Percentiles rank a stretch among this genome's conserved stretches.
These are phyloP conservation scores for Bipolaris bicolor DNA, from an alignment of 2,329 filamentous ascomycete species.

Conservation along the genomic window DNA sequence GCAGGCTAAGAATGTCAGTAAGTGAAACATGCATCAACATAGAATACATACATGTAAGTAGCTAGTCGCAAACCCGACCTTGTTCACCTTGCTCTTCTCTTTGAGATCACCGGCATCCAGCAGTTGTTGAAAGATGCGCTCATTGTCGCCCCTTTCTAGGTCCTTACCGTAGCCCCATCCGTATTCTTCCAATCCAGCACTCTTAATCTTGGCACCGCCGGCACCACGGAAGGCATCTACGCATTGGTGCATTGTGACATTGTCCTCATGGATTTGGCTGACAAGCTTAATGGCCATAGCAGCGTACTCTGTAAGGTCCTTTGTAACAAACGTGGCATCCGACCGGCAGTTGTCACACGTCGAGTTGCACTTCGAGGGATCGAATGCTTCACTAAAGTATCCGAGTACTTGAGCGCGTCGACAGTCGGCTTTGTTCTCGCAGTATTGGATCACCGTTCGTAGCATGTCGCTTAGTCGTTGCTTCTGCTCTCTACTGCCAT, in stretches of 20 bases:
- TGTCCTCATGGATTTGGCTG: constrained; percentile 59
- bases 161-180: constrained; percentile 68
- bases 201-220: constrained; percentile 64
- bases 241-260: constrained; percentile 73
- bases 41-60: constrained; percentile 69
- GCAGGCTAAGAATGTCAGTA: constrained; percentile 48
- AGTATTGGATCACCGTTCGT: constrained; percentile 81
- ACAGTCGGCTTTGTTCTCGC: constrained; percentile 87
- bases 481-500: constrained; percentile 79
- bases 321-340: constrained; percentile 70
- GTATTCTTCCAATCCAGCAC: constrained; percentile 60
- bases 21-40: background rate
- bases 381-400: constrained; percentile 93
- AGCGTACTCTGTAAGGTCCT: constrained; percentile 80
- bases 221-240: constrained; percentile 83
- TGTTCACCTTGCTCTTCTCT: constrained; percentile 72
- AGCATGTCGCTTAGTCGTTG: constrained; percentile 85
- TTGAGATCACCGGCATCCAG: constrained; percentile 73
- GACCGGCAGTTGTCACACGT: constrained; percentile 90
- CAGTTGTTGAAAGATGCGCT: constrained; percentile 82
- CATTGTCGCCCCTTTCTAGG: constrained; percentile 75
- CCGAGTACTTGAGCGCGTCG: constrained; percentile 83
- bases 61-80: constrained; percentile 70
- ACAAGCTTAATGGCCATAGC: constrained; percentile 73
- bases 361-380: constrained; percentile 70